Evolutionary conservation across 2,329 filamentous ascomycete genomes (phyloP).

Genomic region (Pseudonectria foliicola): DNA sequence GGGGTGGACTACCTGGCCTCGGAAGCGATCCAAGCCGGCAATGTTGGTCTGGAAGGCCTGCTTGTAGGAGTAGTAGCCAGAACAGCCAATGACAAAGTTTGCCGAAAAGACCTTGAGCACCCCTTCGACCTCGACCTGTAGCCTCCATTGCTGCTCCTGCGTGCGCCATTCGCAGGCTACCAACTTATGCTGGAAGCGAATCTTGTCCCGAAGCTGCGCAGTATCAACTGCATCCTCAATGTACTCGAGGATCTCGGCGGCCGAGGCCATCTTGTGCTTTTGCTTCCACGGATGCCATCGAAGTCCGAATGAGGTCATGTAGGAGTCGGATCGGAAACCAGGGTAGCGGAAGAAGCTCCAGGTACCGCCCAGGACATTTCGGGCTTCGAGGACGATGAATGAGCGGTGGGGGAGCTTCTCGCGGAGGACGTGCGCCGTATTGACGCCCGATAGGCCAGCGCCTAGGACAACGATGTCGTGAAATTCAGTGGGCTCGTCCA

Average conservation of each 20-base stretch:
- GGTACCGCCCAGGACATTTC: constrained; percentile 62
- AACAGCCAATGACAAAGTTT: constrained; percentile 51
- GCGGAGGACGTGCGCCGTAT: constrained; percentile 61
- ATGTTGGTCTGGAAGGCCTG: constrained; percentile 53
- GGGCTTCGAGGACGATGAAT: constrained; percentile 62
- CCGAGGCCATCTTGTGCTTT: constrained; percentile 43
- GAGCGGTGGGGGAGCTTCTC: constrained; percentile 45
- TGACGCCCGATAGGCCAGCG: constrained; percentile 68
- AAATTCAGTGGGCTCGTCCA: constrained; percentile 15
- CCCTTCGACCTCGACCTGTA: constrained; percentile 34
- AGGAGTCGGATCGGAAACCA: constrained; percentile 61
- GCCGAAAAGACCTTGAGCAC: constrained; percentile 30
- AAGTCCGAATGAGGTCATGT: constrained; percentile 57
- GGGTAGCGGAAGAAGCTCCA: constrained; percentile 76
- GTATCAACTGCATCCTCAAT: constrained; percentile 43
- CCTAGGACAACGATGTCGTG: constrained; percentile 59
- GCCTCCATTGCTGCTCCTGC: constrained; percentile 47
- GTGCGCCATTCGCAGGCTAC: constrained; percentile 46
- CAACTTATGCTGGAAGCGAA: constrained; percentile 45
- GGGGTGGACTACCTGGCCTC: constrained; percentile 57
- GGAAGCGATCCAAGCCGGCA: constrained; percentile 61
- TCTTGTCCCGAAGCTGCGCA: constrained; percentile 46
- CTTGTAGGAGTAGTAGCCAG: constrained; percentile 67
- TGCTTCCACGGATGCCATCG: constrained; percentile 65
- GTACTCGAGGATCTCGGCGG: constrained; percentile 45